Evolutionary conservation across 805 yeast genomes (phyloP).

Genomic region (Monosporozyma servazzii): DNA sequence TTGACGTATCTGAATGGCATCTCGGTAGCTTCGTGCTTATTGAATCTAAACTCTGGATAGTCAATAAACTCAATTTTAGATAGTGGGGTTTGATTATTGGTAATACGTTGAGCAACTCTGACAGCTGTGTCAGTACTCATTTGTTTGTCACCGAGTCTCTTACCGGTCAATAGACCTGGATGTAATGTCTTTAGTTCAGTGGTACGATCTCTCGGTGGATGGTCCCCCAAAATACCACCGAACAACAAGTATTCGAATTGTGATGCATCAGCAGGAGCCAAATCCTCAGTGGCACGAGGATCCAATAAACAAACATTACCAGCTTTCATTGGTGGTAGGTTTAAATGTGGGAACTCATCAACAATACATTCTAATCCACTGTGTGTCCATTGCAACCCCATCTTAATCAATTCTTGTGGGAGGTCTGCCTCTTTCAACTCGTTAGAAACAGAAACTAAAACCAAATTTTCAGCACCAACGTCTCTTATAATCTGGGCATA

Average conservation of each 20-base stretch:
- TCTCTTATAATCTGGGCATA: slow-evolving; percentile 76
- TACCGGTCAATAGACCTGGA: slow-evolving; percentile 62
- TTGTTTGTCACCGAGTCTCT: slow-evolving; percentile 78
- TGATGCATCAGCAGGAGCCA: slow-evolving; percentile 57
- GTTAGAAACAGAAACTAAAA: slow-evolving; percentile 66
- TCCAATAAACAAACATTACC: slow-evolving; percentile 73
- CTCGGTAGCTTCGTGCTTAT: slow-evolving; percentile 83
- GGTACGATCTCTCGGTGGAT: slow-evolving; percentile 86
- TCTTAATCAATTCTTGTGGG: slow-evolving; percentile 47
- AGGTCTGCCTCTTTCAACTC: slow-evolving; percentile 52
- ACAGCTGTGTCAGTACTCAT: slow-evolving; percentile 98
- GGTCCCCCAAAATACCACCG: slow-evolving; percentile 94
- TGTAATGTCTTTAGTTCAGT: slow-evolving; percentile 73
- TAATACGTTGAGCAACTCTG: slow-evolving; percentile 75
- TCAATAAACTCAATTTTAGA: slow-evolving; percentile 78
- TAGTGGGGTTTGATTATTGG: slow-evolving; percentile 49
- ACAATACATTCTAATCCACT: slow-evolving; percentile 49
- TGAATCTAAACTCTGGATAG: slow-evolving; percentile 87
- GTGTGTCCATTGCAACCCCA: slow-evolving; percentile 77
- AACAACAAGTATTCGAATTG: slow-evolving; percentile 82
- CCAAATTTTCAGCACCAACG: slow-evolving; percentile 66
- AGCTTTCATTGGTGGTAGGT: slow-evolving; percentile 37
- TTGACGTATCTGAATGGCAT: slow-evolving; percentile 93
- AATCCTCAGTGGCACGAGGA: slow-evolving; percentile 72
- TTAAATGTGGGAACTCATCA: slow-evolving; percentile 25